Evolutionary conservation across 176 grass and related monocot genomes (phyloP), one percentile per base, ranked within the genome.

Genomic region (Rhipidocladum racemiflorum): DNA sequence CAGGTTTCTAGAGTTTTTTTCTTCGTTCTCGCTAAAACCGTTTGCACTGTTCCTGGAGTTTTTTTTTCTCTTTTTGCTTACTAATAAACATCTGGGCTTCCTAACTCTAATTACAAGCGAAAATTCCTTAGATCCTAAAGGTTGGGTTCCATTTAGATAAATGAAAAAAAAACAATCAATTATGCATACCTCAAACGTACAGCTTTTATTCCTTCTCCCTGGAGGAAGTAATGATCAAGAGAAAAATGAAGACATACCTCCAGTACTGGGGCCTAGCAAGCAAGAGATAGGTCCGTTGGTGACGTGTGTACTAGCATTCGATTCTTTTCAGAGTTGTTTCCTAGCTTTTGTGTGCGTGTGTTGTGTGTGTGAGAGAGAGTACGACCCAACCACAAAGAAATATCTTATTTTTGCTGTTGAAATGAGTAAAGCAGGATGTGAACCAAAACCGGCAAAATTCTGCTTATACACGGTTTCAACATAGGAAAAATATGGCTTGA

Each of bases 271-370:
- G 16, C 32, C 14, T 28, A 28, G 21, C 57, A 61, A 61, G 7
- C 57, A 61, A 61, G 57, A 28, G 57, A 15, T 28, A 5, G 24
- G 56, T 5, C 24, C 1, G 8, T 51, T 67, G 34, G 7, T 44
- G 24, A 77, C n/a, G 73, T 59, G 16, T 65, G 16, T 53, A 24
- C 21, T 24, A 68, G 63, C 51, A 68, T 77, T 69, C 73, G 73
- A 77, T 85, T 85, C 27, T 69, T 85, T 78, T 51, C 65, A 39
- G 35, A 42, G 21, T 42, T 55, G 54, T 32, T 29, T 62, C 27
- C 8, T 39, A 36, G 7, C 13, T 48, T 63, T n/a, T n/a, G n/a
- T n/a, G n/a, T n/a, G n/a, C n/a, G n/a, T n/a, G n/a, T n/a, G n/a
- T n/a, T n/a, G n/a, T n/a, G n/a, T n/a, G n/a, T 71, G 16, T 29